These are phyloP conservation scores for Nematodospora valgi DNA, from an alignment of 805 yeast genomes.

Conservation along the genomic window DNA sequence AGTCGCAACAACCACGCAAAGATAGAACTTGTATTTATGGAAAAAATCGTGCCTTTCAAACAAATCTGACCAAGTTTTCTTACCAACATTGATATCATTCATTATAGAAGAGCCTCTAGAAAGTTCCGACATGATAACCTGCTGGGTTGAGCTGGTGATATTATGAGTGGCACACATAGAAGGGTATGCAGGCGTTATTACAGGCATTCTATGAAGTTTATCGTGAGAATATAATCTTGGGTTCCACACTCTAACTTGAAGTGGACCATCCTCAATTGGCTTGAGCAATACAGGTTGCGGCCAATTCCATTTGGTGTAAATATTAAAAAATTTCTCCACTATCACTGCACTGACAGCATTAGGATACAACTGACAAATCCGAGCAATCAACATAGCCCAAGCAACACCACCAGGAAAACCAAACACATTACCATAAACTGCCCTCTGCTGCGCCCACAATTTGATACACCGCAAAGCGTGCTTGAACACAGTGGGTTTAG, in stretches of 20 bases:
- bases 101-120: slow-evolving; percentile 70
- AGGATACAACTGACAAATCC: slow-evolving; percentile 95
- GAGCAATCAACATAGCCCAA: slow-evolving; percentile 99
- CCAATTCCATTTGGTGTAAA: slow-evolving; percentile 92
- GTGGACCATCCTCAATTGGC: slow-evolving; percentile 94
- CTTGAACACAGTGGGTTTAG: slow-evolving; percentile 88
- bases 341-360: slow-evolving; percentile 92
- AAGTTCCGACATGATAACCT: slow-evolving; percentile 75
- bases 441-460: slow-evolving; percentile 95
- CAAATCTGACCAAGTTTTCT: slow-evolving; percentile 68
- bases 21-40: slow-evolving; percentile 77
- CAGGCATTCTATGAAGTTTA: slow-evolving; percentile 92
- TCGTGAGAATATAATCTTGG: slow-evolving; percentile 89
- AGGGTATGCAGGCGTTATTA: slow-evolving; percentile 96
- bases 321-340: slow-evolving; percentile 83
- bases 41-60: slow-evolving; percentile 82
- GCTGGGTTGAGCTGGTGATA: slow-evolving; percentile 84
- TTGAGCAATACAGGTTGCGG: slow-evolving; percentile 95
- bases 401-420: slow-evolving; percentile 99
- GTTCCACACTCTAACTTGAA: slow-evolving; percentile 96
- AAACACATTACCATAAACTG: slow-evolving; percentile 88
- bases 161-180: slow-evolving; percentile 99
- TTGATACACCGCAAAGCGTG: slow-evolving; percentile 91
- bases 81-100: slow-evolving; percentile 62
- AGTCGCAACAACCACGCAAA: slow-evolving; percentile 78